Percentiles rank a stretch among this genome's conserved stretches.
Conservation (phyloP, 2,329 filamentous ascomycete species). For the Amesomyces nigricolor region DNA sequence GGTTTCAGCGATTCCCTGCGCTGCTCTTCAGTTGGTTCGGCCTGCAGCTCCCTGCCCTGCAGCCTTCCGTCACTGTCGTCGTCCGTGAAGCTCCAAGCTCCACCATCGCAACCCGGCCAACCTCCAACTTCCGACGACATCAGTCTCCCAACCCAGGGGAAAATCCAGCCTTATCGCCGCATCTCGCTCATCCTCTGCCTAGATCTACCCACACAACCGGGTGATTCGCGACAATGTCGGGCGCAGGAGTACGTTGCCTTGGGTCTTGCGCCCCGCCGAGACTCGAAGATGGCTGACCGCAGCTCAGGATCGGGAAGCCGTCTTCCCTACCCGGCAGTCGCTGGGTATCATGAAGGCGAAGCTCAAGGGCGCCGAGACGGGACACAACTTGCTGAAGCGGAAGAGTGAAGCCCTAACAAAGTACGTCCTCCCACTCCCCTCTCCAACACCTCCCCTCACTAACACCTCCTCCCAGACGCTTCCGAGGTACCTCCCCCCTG, state of each 20-base stretch:
- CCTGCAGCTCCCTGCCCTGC: background rate
- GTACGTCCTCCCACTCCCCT: conserved; percentile 44
- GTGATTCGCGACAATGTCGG: conserved; percentile 33
- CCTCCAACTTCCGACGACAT: background rate
- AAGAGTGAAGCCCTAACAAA: conserved; percentile 98
- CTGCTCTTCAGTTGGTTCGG: conserved; percentile 3
- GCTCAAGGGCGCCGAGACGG: conserved; percentile 86
- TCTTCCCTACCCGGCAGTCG: conserved; percentile 97
- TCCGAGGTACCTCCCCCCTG: conserved; percentile 66
- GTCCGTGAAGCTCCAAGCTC: conserved; percentile 19
- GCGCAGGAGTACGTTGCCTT: conserved; percentile 34
- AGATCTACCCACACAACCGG: background rate
- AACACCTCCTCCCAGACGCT: conserved; percentile 54
- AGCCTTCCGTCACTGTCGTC: conserved; percentile 3
- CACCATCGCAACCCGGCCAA: conserved; percentile 7
- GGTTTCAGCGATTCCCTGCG: background rate
- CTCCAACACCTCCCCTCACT: conserved; percentile 5
- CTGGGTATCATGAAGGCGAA: conserved; percentile 96
- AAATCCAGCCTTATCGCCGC: background rate
- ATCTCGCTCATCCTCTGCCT: background rate
- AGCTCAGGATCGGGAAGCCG: conserved; percentile 80
- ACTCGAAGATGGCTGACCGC: conserved; percentile 11
- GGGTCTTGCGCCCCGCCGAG: conserved; percentile 15
- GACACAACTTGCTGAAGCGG: conserved; percentile 90
- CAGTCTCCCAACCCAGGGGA: background rate